These are phyloP conservation scores for Cotoneaster glaucophyllus DNA, from an alignment of 306 rosid species.

Conservation along the genomic window DNA sequence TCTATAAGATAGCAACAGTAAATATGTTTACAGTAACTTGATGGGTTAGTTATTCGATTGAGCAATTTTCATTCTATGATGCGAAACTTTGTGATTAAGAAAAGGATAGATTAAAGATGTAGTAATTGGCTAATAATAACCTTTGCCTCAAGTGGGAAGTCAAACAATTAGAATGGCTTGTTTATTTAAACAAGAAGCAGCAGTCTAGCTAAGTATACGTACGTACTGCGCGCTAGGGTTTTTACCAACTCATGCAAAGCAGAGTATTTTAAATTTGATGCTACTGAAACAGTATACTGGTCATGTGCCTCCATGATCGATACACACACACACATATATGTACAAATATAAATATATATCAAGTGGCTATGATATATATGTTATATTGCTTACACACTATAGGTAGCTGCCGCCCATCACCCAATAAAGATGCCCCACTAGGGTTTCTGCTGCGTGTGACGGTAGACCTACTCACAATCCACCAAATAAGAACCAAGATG, in stretches of 20 bases:
- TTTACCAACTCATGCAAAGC: background rate
- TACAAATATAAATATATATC: background rate
- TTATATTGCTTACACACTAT: background rate
- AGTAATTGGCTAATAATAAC: background rate
- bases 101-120: background rate
- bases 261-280: background rate
- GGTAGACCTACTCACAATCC: slow-evolving; percentile 51
- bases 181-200: background rate
- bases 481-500: slow-evolving; percentile 42
- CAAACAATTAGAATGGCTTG: background rate
- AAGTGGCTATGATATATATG: slow-evolving; percentile 16
- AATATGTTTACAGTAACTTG: background rate
- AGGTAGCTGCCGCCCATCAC: slow-evolving; percentile 32
- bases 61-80: background rate
- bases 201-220: background rate
- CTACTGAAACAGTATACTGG: background rate
- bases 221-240: background rate
- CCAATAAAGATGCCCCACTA: slow-evolving; percentile 50
- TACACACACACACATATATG: no score
- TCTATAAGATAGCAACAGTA: background rate
- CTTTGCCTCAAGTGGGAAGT: background rate
- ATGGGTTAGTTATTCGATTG: background rate
- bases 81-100: background rate
- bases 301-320: slow-evolving; percentile 72
- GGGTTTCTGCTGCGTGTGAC: slow-evolving; percentile 15